Conservation (phyloP, 192 early-diverging fungal genomes). For the Coemansia sp. region DNA sequence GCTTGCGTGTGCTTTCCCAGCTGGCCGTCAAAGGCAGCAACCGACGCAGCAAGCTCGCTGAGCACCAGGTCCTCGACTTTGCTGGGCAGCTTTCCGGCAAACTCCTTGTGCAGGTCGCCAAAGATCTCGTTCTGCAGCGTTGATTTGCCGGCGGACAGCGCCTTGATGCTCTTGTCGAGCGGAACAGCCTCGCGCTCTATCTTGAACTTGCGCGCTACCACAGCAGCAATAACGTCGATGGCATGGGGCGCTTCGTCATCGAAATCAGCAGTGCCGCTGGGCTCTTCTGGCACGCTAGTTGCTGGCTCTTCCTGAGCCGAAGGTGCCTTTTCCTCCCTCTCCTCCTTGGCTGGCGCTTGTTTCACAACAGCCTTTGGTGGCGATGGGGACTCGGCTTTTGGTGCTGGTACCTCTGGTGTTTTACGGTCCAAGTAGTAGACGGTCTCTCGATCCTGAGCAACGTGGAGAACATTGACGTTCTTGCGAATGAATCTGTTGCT, state of each 20-base stretch:
- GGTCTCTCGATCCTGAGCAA: neutral
- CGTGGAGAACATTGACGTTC: neutral
- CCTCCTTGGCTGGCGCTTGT: neutral
- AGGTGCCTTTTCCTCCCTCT: neutral
- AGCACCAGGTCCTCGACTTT: constrained; percentile 87
- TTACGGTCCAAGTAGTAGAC: neutral
- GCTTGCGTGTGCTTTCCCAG: constrained; percentile 82
- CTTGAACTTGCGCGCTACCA: constrained; percentile 91
- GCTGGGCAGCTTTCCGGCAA: constrained; percentile 80
- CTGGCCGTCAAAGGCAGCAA: constrained; percentile 58
- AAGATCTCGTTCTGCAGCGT: constrained; percentile 98
- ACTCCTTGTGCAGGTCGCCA: constrained; percentile 92
- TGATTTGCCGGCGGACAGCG: constrained; percentile 89
- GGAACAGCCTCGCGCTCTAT: constrained; percentile 74
- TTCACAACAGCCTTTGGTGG: neutral
- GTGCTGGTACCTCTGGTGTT: no score
- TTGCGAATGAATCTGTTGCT: neutral
- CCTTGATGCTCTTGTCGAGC: constrained; percentile 69
- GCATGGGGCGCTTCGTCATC: constrained; percentile 75
- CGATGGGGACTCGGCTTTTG: no score
- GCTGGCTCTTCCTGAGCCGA: neutral
- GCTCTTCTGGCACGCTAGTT: constrained; percentile 2
- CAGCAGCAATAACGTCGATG: constrained; percentile 68
- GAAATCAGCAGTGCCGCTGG: constrained; percentile 55
- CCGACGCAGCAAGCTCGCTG: constrained; percentile 69